Conservation (phyloP, 2,329 filamentous ascomycete genomes). For the Alternaria infectoria region DNA sequence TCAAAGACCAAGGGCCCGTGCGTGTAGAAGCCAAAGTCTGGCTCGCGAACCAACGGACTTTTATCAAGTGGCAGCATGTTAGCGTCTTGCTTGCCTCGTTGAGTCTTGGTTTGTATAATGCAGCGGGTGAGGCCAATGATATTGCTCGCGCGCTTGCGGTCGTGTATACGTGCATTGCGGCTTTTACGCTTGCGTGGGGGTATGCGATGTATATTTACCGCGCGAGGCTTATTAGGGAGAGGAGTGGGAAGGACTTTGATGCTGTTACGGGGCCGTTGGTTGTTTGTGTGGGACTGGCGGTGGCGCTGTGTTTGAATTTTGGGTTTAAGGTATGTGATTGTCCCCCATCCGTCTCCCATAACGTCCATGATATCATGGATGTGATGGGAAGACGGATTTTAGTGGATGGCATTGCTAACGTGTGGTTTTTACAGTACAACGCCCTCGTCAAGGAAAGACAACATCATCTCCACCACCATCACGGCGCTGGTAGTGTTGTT, state of each 20-base stretch:
- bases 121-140: conserved; percentile 75
- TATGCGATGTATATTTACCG: conserved; percentile 81
- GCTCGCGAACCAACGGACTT: conserved; percentile 97
- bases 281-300: conserved; percentile 77
- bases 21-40: conserved; percentile 98
- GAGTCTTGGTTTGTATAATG: conserved; percentile 85
- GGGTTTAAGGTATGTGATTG: conserved; percentile 81
- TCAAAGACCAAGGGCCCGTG: conserved; percentile 92
- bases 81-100: conserved; percentile 84
- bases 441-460: conserved; percentile 20
- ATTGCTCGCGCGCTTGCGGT: conserved; percentile 80
- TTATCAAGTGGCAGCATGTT: conserved; percentile 98
- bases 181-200: conserved; percentile 87
- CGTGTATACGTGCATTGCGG: conserved; percentile 79
- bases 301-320: conserved; percentile 86
- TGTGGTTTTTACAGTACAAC: conserved; percentile 27
- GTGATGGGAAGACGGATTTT: not conserved
- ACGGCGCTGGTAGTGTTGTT: not conserved
- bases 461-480: conserved; percentile 10
- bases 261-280: conserved; percentile 83
- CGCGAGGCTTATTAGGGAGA: conserved; percentile 77
- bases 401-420: not conserved
- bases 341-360: too few species aligned
- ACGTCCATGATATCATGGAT: too few species aligned
- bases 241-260: conserved; percentile 93